Evolutionary conservation across 2,329 filamentous ascomycete genomes (phyloP).

Genomic region (Colletotrichum lini): DNA sequence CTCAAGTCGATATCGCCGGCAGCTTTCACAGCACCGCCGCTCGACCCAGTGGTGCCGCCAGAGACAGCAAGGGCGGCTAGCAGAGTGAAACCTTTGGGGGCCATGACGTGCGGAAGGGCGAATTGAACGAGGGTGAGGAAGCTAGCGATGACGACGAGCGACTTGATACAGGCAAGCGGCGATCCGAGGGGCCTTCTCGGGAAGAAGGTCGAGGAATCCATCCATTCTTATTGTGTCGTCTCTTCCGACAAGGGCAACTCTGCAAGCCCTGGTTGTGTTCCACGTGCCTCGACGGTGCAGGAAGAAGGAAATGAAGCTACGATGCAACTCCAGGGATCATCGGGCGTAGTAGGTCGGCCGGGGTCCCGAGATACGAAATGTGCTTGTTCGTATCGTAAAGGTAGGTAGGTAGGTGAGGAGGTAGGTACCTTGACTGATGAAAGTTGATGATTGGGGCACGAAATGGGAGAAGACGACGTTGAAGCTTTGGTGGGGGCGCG

Average conservation of each 20-base stretch:
- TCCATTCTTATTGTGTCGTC: slow-evolving; percentile 37
- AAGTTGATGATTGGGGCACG: slow-evolving; percentile 6
- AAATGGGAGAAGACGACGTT: slow-evolving; percentile 17
- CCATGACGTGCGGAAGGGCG: slow-evolving; percentile 37
- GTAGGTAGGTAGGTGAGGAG: too few species aligned
- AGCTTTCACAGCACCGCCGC: slow-evolving; percentile 16
- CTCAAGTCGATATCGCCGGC: slow-evolving; percentile 54
- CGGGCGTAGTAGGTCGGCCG: slow-evolving; percentile 1
- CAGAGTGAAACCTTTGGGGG: slow-evolving; percentile 31
- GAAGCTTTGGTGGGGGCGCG: slow-evolving; percentile 27
- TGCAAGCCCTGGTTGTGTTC: background rate
- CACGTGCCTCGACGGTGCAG: slow-evolving; percentile 1
- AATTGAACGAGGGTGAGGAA: slow-evolving; percentile 33
- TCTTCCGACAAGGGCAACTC: background rate
- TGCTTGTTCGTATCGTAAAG: slow-evolving; percentile 1
- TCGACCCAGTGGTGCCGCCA: slow-evolving; percentile 23
- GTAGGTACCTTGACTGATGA: slow-evolving; percentile 17
- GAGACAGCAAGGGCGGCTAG: slow-evolving; percentile 38
- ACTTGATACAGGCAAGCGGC: slow-evolving; percentile 39
- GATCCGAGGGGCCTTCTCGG: slow-evolving; percentile 33
- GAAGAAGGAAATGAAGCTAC: background rate
- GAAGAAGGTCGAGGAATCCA: slow-evolving; percentile 32
- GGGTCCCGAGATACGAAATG: background rate
- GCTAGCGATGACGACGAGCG: slow-evolving; percentile 35
- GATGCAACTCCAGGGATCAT: slow-evolving; percentile 19